Percentiles rank a stretch among this genome's conserved stretches.
These are phyloP conservation scores for Serendipita sp. DNA, from an alignment of 768 basidiomycete genomes.

Conservation along the genomic window DNA sequence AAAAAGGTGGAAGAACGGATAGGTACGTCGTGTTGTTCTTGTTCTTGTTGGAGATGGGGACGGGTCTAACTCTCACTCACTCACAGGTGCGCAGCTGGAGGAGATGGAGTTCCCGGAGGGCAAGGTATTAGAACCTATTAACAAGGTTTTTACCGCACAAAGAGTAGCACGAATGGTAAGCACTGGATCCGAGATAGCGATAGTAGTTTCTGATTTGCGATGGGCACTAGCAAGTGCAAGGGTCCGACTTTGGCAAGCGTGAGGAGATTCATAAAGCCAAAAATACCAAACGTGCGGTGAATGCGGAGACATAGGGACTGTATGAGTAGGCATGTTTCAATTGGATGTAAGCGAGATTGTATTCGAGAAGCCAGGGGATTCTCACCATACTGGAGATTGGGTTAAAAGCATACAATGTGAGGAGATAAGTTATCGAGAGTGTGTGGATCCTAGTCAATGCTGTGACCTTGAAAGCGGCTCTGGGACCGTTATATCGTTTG, in stretches of 20 bases:
- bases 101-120: conserved; percentile 67
- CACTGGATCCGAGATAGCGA: background rate
- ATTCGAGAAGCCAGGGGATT: no score
- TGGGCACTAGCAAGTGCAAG: conserved; percentile 51
- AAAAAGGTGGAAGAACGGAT: conserved; percentile 73
- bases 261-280: conserved; percentile 72
- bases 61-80: background rate
- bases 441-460: background rate
- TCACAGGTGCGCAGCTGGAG: conserved; percentile 51
- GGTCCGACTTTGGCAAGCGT: conserved; percentile 75
- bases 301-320: no score
- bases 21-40: conserved; percentile 26
- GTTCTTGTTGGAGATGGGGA: background rate
- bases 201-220: background rate
- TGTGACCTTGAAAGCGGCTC: background rate
- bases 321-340: no score
- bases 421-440: background rate
- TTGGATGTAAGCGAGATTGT: no score
- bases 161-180: conserved; percentile 85
- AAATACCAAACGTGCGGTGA: conserved; percentile 12
- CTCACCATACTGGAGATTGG: no score
- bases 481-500: background rate
- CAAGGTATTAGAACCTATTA: conserved; percentile 68
- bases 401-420: no score
- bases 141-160: conserved; percentile 82